phyloP scores from a whole-genome alignment of 1,139 yeast genomes.

The Arxiozyma bovina region DNA sequence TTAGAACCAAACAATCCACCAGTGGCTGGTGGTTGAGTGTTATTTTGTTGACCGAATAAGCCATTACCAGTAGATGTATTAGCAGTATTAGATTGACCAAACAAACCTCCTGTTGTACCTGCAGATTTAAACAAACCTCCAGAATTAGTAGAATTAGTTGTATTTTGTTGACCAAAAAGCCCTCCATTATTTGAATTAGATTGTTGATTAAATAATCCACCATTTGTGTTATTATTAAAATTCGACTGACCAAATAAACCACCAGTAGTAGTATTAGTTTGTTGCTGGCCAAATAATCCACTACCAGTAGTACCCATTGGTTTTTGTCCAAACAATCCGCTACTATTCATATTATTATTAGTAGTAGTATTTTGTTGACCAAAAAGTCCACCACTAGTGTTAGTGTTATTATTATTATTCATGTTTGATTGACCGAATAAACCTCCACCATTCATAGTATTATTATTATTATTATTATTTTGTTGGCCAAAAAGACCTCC shows the following conservation, averaged over 20 bases:
- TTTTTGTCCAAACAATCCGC: slow-evolving; percentile 1
- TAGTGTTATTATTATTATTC: slow-evolving; percentile 10
- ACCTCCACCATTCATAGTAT: slow-evolving; percentile 11
- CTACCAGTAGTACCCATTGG: slow-evolving; percentile 21
- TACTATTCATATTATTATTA: slow-evolving; percentile 8
- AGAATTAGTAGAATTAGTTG: slow-evolving; percentile 4
- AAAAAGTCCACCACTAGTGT: slow-evolving; percentile 25
- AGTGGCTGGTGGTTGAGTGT: slow-evolving; percentile 7
- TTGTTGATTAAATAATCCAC: slow-evolving; percentile 17
- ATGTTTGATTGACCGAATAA: slow-evolving; percentile 32
- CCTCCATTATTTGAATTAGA: slow-evolving; percentile 15
- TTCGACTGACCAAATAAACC: slow-evolving; percentile 1
- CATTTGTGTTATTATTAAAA: slow-evolving; percentile 9
- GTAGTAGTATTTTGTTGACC: slow-evolving; percentile 19
- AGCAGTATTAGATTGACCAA: slow-evolving; percentile 19
- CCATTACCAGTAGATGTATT: slow-evolving; percentile 17
- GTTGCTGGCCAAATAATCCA: slow-evolving; percentile 30
- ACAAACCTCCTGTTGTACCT: slow-evolving; percentile 22
- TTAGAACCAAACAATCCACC: slow-evolving; percentile 19
- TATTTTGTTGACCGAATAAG: slow-evolving; percentile 24
- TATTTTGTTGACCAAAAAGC: slow-evolving; percentile 11
- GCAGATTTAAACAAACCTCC: slow-evolving; percentile 25
- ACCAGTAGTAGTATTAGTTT: slow-evolving; percentile 17
- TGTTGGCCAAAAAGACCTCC: slow-evolving; percentile 14
- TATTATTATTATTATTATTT: background rate